Percentiles rank a stretch among this genome's conserved stretches.
Conservation (phyloP, 1,139 yeast genomes). For the Sugiyamaella neomexicana region DNA sequence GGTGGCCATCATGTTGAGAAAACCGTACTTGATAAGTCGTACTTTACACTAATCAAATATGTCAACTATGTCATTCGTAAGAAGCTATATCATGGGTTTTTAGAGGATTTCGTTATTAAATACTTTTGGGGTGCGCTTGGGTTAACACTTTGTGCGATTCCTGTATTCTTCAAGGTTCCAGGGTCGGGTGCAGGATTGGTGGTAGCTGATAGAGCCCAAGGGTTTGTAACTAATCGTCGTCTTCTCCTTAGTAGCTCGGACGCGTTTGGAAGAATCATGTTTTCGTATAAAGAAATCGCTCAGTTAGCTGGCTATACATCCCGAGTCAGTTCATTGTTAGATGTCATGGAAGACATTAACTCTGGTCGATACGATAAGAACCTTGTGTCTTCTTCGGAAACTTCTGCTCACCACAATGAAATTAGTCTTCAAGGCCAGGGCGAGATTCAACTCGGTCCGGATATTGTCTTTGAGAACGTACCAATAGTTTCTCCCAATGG, state of each 20-base stretch:
- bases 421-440: constrained; percentile 29
- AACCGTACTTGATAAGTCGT: constrained; percentile 74
- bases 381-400: constrained; percentile 32
- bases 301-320: constrained; percentile 83
- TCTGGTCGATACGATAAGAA: constrained; percentile 38
- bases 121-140: constrained; percentile 98
- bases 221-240: constrained; percentile 88
- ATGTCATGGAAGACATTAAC: constrained; percentile 58
- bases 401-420: constrained; percentile 26
- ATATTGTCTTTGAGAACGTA: constrained; percentile 68
- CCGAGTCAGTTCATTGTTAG: constrained; percentile 71
- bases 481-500: constrained; percentile 84
- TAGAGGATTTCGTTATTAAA: constrained; percentile 70
- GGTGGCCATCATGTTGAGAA: constrained; percentile 81
- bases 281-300: constrained; percentile 79
- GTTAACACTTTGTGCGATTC: constrained; percentile 80
- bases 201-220: constrained; percentile 44
- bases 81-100: constrained; percentile 68
- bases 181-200: constrained; percentile 37
- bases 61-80: constrained; percentile 76
- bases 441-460: constrained; percentile 50
- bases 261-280: constrained; percentile 83
- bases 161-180: constrained; percentile 73
- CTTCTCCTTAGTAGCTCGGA: constrained; percentile 82
- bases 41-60: constrained; percentile 79